Conservation (phyloP, 177 flowering plant genomes). For the Viscum album region DNA sequence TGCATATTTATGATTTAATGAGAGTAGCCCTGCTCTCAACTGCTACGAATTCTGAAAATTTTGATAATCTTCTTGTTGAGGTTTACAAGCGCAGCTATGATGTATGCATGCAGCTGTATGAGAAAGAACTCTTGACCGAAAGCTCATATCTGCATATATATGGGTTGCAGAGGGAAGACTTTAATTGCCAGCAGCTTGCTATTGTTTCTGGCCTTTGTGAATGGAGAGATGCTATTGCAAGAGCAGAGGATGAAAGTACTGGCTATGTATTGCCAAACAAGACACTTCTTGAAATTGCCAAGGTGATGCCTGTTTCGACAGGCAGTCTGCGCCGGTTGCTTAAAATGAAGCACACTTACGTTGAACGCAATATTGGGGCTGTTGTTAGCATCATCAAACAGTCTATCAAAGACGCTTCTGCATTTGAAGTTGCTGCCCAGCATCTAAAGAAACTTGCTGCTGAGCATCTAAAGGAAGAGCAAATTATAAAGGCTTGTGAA, state of each 20-base stretch:
- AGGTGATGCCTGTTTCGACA: constrained; percentile 55
- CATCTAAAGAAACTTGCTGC: constrained; percentile 48
- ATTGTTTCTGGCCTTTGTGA: constrained; percentile 71
- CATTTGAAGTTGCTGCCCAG: constrained; percentile 54
- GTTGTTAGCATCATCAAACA: constrained; percentile 55
- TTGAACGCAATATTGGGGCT: constrained; percentile 61
- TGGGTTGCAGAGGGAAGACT: constrained; percentile 61
- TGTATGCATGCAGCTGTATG: constrained; percentile 79
- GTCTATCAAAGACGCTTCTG: constrained; percentile 60
- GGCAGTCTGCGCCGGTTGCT: constrained; percentile 46
- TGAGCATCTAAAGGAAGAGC: constrained; percentile 43
- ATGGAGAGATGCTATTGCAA: constrained; percentile 91
- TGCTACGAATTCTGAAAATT: constrained; percentile 29
- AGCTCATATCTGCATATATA: constrained; percentile 68
- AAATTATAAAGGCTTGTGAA: constrained; percentile 37
- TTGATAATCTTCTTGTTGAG: constrained; percentile 54
- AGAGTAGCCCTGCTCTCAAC: constrained; percentile 35
- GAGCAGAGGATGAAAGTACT: constrained; percentile 96
- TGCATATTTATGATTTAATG: constrained; percentile 79
- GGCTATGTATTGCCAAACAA: constrained; percentile 91
- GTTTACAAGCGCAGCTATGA: constrained; percentile 84
- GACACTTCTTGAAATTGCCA: constrained; percentile 79
- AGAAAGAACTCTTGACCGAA: constrained; percentile 79
- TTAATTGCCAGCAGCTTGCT: constrained; percentile 71
- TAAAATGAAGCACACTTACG: constrained; percentile 61